Evolutionary conservation across 176 grass and related monocot species (phyloP).

Genomic region (Zoysia pacifica): DNA sequence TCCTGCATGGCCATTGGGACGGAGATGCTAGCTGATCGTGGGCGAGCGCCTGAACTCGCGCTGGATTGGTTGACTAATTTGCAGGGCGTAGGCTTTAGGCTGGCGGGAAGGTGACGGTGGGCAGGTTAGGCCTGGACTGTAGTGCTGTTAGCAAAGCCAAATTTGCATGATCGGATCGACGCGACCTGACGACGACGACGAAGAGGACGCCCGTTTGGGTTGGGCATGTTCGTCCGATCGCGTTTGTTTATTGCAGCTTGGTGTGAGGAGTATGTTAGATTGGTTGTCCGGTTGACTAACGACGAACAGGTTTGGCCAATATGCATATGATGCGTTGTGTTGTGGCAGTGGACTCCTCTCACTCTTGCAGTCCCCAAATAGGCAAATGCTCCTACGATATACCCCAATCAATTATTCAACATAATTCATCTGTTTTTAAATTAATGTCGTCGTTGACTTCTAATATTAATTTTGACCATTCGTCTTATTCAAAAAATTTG

Average conservation of each 20-base stretch:
- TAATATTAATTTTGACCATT: too few relatives aligned
- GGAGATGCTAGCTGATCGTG: neutral
- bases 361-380: neutral
- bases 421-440: too few relatives aligned
- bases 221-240: constrained; percentile 23
- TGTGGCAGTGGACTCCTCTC: neutral
- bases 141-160: neutral
- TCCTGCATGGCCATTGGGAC: constrained; percentile 20
- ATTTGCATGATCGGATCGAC: constrained; percentile 17
- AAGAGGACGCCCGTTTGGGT: constrained; percentile 12
- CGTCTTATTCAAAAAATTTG: too few relatives aligned
- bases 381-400: too few relatives aligned
- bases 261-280: neutral
- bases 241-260: constrained; percentile 38
- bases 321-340: neutral
- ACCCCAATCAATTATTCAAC: too few relatives aligned
- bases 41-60: constrained; percentile 18
- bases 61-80: constrained; percentile 56
- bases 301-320: neutral
- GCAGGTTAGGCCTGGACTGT: constrained; percentile 32
- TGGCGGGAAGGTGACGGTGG: constrained; percentile 32
- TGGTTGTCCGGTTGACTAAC: constrained; percentile 5
- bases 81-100: neutral
- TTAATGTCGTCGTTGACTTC: too few relatives aligned
- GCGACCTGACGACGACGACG: neutral